Evolutionary conservation across 2,329 filamentous ascomycete species (phyloP), one percentile per base, ranked within the genome.

Genomic region (Trichoderma sp.): DNA sequence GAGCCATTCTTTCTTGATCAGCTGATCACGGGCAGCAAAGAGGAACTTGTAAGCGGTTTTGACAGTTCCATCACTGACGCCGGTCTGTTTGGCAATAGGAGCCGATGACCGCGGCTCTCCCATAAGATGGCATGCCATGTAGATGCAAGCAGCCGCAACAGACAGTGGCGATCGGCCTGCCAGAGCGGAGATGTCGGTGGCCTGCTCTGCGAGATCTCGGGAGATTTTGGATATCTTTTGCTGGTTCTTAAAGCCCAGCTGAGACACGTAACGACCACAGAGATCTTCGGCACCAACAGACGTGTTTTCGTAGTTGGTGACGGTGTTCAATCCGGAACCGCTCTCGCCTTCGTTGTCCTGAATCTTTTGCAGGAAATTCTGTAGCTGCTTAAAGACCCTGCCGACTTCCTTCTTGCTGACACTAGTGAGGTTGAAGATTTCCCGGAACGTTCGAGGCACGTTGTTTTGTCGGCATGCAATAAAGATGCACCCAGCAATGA

Each of bases 361-460:
- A 61, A 90, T 87, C 75, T 90, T 90, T 76, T 90, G 89, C 76
- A 98, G 87, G 81, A 97, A 97, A 74, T 90, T 89, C 81, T 98
- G 94, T 55, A 99, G 85, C 69, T 89, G 85, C 83, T 99, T 99
- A 87, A 97, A 99, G 28, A 95, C 95, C 69, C 94, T 86, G 26
- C 96, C 96, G 72, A 99, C 97, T 77, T 99, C 96, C 83, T 98
- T 98, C 84, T 98, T 97, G 70, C 91, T 90, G 32, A 99, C 95
- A 74, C 92, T 93, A 10, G 96, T 99, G 78, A 98, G 85, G 70
- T 93, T 91, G 82, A 92, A 96, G 75, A 99, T 96, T 79, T 99
- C 96, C 59, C 92, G 89, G 82, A 99, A 99, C 4, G 94, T 97
- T 73, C 96, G 91, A 5, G 92, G 91, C 34, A 94, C 91, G 71